Conservation (phyloP, 148 eudicot species). For the Amaranthus palmeri region DNA sequence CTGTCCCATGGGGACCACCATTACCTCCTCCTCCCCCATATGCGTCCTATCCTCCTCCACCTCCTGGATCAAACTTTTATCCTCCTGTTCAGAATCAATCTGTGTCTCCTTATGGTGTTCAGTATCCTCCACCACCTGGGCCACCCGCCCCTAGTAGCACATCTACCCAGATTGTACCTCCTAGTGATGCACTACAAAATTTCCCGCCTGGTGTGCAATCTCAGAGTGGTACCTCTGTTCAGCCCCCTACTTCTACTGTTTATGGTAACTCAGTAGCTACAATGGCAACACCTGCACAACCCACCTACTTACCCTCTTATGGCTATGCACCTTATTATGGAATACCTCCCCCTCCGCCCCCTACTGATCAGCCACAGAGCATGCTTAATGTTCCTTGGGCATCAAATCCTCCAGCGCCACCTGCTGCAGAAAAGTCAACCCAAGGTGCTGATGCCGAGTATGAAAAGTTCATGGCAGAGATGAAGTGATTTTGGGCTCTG, state of each 20-base stretch:
- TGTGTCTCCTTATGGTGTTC: conserved; percentile 52
- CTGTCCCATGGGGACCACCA: conserved; percentile 83
- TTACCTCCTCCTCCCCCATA: conserved; percentile 53
- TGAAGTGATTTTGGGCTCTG: conserved; percentile 39
- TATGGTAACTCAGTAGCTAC: conserved; percentile 41
- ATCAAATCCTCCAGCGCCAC: conserved; percentile 50
- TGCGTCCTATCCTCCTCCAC: conserved; percentile 62
- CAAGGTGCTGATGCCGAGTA: conserved; percentile 60
- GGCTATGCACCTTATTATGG: conserved; percentile 65
- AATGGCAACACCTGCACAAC: conserved; percentile 40
- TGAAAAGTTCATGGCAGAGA: conserved; percentile 89
- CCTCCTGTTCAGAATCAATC: conserved; percentile 50
- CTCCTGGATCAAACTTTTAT: conserved; percentile 58
- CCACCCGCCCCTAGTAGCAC: conserved; percentile 39
- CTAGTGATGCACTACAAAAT: conserved; percentile 45
- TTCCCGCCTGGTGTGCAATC: conserved; percentile 64
- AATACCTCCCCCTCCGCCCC: conserved; percentile 59
- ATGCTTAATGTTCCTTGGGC: conserved; percentile 78
- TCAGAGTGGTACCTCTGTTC: conserved; percentile 40
- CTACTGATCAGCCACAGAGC: conserved; percentile 43
- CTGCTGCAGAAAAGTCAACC: conserved; percentile 44
- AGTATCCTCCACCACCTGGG: conserved; percentile 53
- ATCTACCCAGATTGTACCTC: conserved; percentile 40
- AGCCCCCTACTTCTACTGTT: conserved; percentile 35
- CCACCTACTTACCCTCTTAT: conserved; percentile 44